Evolutionary conservation across 1,139 yeast species (phyloP).

Genomic region (Suhomyces yuchorum): DNA sequence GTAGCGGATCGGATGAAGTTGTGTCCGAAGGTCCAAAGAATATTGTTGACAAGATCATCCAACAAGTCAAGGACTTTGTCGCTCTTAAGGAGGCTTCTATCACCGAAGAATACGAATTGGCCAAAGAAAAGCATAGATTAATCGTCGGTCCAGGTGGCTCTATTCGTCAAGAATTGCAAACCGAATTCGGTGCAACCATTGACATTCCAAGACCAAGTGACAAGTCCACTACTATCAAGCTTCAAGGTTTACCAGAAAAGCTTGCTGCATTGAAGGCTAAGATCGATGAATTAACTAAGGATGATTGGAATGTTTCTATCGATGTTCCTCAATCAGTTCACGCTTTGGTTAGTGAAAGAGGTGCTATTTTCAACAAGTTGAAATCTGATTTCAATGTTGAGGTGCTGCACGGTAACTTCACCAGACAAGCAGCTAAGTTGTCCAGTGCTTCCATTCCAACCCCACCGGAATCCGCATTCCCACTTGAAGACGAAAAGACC

Average conservation of each 20-base stretch:
- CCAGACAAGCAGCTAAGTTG: constrained; percentile 53
- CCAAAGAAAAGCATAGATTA: constrained; percentile 74
- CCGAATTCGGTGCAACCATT: constrained; percentile 64
- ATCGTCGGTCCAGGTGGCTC: constrained; percentile 84
- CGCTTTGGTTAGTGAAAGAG: constrained; percentile 67
- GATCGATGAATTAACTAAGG: constrained; percentile 55
- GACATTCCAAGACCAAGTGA: constrained; percentile 67
- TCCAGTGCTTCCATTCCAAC: constrained; percentile 47
- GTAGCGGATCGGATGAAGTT: constrained; percentile 62
- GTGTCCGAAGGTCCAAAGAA: constrained; percentile 74
- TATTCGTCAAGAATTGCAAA: constrained; percentile 71
- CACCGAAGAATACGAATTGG: constrained; percentile 58
- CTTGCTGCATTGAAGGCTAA: constrained; percentile 59
- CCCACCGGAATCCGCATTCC: constrained; percentile 54
- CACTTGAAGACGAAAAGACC: constrained; percentile 40
- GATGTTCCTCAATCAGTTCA: constrained; percentile 62
- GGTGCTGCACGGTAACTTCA: constrained; percentile 61
- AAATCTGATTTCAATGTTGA: constrained; percentile 58
- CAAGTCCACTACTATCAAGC: constrained; percentile 45
- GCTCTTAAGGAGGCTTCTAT: constrained; percentile 65
- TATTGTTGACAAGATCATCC: constrained; percentile 70
- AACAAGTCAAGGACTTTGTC: constrained; percentile 65
- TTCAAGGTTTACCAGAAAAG: constrained; percentile 65
- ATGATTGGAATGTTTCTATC: constrained; percentile 49
- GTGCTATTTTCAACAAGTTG: constrained; percentile 62